A percentile compares a stretch with the other conserved stretches of the same genome.
phyloP scores from a whole-genome alignment of 1,284 basidiomycete species.

The Caloboletus firmus region DNA sequence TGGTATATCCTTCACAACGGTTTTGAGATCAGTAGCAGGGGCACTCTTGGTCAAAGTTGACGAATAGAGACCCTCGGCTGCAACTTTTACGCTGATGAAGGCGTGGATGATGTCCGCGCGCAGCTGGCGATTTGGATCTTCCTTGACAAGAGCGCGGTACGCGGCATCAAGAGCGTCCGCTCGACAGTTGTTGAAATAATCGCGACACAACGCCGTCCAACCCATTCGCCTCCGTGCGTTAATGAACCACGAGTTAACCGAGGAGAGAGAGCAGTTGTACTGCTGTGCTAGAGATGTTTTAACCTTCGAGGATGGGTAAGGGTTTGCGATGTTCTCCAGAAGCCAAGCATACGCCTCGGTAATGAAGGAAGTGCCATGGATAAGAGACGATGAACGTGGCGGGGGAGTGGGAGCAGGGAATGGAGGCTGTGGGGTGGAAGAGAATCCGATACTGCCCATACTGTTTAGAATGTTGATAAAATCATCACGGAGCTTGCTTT shows the following conservation, averaged over 20 bases:
- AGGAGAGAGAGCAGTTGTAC: conserved; percentile 28
- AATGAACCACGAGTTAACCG: conserved; percentile 49
- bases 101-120: conserved; percentile 23
- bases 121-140: conserved; percentile 23
- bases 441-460: no score
- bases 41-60: no score
- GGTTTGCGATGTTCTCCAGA: conserved; percentile 45
- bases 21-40: no score
- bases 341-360: conserved; percentile 43
- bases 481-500: no score
- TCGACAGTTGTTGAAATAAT: conserved; percentile 39
- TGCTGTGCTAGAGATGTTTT: conserved; percentile 33
- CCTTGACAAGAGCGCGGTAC: conserved; percentile 35
- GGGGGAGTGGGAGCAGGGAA: no score
- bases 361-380: no score
- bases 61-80: conserved; percentile 19
- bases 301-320: conserved; percentile 41
- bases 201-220: conserved; percentile 44
- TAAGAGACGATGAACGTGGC: no score
- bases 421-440: no score
- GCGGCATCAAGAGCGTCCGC: conserved; percentile 41
- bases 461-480: no score
- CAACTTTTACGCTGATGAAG: conserved; percentile 35
- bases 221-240: conserved; percentile 48
- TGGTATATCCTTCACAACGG: no score